Base-by-base conservation (phyloP, 306 rosid genomes). In the Acmispon strigosus region DNA sequence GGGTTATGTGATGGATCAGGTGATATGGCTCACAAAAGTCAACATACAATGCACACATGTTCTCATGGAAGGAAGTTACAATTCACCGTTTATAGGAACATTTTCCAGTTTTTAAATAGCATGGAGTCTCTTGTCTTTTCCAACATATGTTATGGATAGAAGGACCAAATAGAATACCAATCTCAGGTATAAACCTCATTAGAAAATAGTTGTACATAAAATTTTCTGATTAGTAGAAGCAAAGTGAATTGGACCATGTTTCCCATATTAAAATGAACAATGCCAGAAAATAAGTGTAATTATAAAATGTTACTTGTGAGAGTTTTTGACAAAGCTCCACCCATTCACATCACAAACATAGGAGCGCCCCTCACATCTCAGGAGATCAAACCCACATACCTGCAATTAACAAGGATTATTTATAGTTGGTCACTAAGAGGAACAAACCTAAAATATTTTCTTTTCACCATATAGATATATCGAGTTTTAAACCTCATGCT, bases 331-430 rank as follows among this genome's bases (percentile, higher is more conserved):
- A 58, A 93, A 93, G 76, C 98, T 93, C 98, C 98, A 93, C 74
- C 98, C 98, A 72, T 93, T 93, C 73, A 93, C 98, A 43, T 93
- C 98, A 83, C 97, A 93, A 70, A 93, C 98, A 52, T 93, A 93
- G 39, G 98, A 93, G 65, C 94, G 90, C 17, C 98, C 98, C 78
- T 93, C 98, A 69, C 96, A 84, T 58, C 98, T 92, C 83, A 93
- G 81, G 72, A 93, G 96, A 84, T 93, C 98, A 80, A 93, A 93
- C 73, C 97, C 98, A 52, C 98, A 90, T 84, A 93, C 98, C 98
- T 93, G 86, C 81, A 70, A 76, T 63, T 27, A 55, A 75, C 18
- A 22, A 64, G 43, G 83, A 58, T 20, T 49, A 66, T 12, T 76
- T 39, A 72, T 22, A 54, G 75, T 47, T 37, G 16, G 47, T 69